Conservation (phyloP, 441 rosid genomes). For the Brassica balearica region DNA sequence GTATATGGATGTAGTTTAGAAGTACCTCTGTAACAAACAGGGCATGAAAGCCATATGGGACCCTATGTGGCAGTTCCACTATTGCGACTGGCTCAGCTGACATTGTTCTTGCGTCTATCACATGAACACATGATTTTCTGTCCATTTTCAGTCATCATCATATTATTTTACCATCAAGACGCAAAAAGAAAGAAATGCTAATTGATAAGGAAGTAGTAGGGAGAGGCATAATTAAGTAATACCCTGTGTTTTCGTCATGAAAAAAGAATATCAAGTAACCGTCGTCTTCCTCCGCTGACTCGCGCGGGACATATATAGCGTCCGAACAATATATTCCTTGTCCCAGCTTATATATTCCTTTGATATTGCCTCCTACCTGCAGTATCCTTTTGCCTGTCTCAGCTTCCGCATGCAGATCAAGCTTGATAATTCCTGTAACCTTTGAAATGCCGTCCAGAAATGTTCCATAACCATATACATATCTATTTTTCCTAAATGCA, state of each 20-base stretch:
- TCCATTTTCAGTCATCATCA: constrained; percentile 26
- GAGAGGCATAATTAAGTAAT: constrained; percentile 47
- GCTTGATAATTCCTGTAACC: constrained; percentile 81
- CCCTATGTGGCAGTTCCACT: constrained; percentile 85
- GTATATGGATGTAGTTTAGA: background rate
- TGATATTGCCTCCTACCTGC: constrained; percentile 85
- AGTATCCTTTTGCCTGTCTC: constrained; percentile 66
- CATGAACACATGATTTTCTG: constrained; percentile 81
- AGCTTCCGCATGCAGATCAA: constrained; percentile 85
- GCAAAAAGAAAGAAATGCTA: background rate
- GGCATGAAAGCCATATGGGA: constrained; percentile 94
- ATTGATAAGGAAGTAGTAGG: background rate
- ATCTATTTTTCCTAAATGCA: constrained; percentile 80
- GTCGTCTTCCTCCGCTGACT: constrained; percentile 79
- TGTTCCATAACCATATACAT: constrained; percentile 78
- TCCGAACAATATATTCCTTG: constrained; percentile 89
- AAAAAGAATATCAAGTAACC: constrained; percentile 89
- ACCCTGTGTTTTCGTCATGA: constrained; percentile 85
- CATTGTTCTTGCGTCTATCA: constrained; percentile 93
- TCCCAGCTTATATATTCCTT: constrained; percentile 82
- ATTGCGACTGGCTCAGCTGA: constrained; percentile 92
- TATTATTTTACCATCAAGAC: background rate
- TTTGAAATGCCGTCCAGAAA: constrained; percentile 79
- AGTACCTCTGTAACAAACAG: constrained; percentile 87
- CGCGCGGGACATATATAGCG: constrained; percentile 82